phyloP scores from a whole-genome alignment of 1,284 basidiomycete genomes.

The Paramarasmius palmivorus region DNA sequence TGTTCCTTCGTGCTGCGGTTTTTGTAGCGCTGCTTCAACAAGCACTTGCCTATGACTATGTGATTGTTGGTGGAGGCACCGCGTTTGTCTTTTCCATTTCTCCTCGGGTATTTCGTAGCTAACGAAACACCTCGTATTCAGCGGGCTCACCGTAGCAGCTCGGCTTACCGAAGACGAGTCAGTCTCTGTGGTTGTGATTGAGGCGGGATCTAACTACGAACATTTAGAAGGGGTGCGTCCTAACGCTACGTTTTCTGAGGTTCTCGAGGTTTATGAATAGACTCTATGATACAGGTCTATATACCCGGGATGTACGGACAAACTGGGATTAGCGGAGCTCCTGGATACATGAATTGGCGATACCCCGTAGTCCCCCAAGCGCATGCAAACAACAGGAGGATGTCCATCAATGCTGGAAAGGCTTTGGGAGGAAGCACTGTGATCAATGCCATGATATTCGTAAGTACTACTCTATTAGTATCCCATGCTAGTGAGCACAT shows the following conservation, averaged over 20 bases:
- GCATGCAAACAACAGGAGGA: conserved; percentile 20
- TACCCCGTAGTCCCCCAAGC: conserved; percentile 26
- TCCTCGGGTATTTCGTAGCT: no score
- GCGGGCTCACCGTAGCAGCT: conserved; percentile 22
- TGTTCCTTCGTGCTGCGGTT: no score
- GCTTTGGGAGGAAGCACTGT: conserved; percentile 30
- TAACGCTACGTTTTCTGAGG: neutral
- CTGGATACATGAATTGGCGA: conserved; percentile 30
- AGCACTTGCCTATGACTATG: conserved; percentile 23
- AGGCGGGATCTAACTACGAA: conserved; percentile 26
- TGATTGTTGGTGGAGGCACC: conserved; percentile 31
- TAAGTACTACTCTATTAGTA: conserved; percentile 12
- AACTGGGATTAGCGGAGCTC: conserved; percentile 24
- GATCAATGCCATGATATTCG: conserved; percentile 32
- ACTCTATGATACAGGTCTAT: conserved; percentile 22
- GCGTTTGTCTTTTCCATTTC: no score
- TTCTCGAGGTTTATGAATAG: no score
- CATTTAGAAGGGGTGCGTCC: conserved; percentile 26
- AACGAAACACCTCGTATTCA: conserved; percentile 4
- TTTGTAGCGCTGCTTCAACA: no score
- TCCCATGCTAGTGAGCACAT: neutral
- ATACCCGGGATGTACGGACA: conserved; percentile 25
- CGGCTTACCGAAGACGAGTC: conserved; percentile 19
- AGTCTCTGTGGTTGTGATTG: conserved; percentile 15
- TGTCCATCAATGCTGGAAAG: conserved; percentile 28